Conservation (phyloP, 257 asterid species). For the Scutellaria barbata region DNA sequence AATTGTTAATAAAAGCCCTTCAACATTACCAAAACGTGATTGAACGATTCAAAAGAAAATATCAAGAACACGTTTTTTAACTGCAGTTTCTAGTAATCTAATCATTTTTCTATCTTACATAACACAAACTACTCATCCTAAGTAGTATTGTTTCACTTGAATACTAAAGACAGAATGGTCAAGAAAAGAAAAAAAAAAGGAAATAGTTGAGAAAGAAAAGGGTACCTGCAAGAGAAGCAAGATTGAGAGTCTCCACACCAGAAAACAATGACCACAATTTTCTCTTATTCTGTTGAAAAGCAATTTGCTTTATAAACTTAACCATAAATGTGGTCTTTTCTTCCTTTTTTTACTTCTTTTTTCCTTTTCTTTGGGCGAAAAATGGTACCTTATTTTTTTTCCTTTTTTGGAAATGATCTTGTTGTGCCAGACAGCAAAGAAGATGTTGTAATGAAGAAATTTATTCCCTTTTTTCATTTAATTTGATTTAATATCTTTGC, state of each 20-base stretch:
- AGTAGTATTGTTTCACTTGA: slow-evolving; percentile 2
- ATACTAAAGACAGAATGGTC: neutral
- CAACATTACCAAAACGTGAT: slow-evolving; percentile 24
- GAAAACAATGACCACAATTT: slow-evolving; percentile 22
- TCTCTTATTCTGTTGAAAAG: slow-evolving; percentile 32
- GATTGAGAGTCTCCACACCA: slow-evolving; percentile 27
- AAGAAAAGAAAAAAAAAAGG: neutral
- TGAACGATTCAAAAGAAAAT: too few species aligned
- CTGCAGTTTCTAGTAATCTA: too few species aligned
- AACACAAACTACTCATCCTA: slow-evolving; percentile 13
- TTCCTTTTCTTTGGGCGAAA: slow-evolving; percentile 16
- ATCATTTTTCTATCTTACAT: neutral
- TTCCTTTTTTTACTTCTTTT: neutral
- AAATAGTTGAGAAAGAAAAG: neutral
- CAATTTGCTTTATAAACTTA: slow-evolving; percentile 36
- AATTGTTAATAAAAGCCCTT: too few species aligned
- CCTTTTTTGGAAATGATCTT: slow-evolving; percentile 26
- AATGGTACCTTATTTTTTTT: slow-evolving; percentile 4
- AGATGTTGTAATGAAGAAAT: slow-evolving; percentile 34
- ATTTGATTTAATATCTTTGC: neutral
- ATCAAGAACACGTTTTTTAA: too few species aligned
- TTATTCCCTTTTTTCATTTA: neutral
- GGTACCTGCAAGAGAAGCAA: slow-evolving; percentile 43
- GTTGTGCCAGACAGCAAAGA: slow-evolving; percentile 28
- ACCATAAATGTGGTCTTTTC: slow-evolving; percentile 37